Percentiles rank a stretch among this genome's conserved stretches.
Evolutionary conservation across 805 yeast species (phyloP).

Genomic region (Cyberlindnera xylosilytica): DNA sequence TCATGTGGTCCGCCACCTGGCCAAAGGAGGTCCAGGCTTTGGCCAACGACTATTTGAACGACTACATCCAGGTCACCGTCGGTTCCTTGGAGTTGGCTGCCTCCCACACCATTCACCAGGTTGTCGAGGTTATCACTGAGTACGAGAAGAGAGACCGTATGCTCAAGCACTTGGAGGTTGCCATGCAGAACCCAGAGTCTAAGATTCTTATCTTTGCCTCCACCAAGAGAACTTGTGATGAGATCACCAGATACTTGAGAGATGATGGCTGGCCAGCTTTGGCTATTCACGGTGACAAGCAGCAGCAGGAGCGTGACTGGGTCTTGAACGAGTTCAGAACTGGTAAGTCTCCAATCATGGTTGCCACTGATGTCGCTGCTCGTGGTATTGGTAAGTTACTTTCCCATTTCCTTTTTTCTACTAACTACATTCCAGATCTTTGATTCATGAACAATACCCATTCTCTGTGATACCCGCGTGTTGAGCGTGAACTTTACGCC

Average conservation of each 20-base stretch:
- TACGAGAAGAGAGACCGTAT: slow-evolving; percentile 93
- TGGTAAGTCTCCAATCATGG: slow-evolving; percentile 95
- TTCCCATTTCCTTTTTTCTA: slow-evolving; percentile 8
- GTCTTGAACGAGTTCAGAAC: slow-evolving; percentile 87
- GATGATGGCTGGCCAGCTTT: slow-evolving; percentile 98
- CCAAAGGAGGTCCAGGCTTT: slow-evolving; percentile 95
- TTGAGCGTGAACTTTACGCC: neutral
- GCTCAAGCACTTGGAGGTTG: slow-evolving; percentile 75
- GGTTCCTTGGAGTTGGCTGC: slow-evolving; percentile 97
- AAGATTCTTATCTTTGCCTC: slow-evolving; percentile 89
- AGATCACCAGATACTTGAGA: slow-evolving; percentile 85
- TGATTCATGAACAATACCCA: slow-evolving; percentile 5
- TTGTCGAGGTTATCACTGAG: slow-evolving; percentile 86
- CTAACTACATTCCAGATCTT: slow-evolving; percentile 26
- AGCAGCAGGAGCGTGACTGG: slow-evolving; percentile 98
- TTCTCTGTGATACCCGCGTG: neutral
- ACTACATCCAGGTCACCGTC: slow-evolving; percentile 93
- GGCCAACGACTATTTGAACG: slow-evolving; percentile 86
- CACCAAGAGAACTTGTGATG: slow-evolving; percentile 98
- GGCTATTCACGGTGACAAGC: slow-evolving; percentile 98
- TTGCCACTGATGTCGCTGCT: slow-evolving; percentile 99
- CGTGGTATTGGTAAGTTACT: slow-evolving; percentile 96
- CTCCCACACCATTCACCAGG: slow-evolving; percentile 91
- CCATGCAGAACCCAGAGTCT: slow-evolving; percentile 65
- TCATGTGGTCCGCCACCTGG: slow-evolving; percentile 99